Evolutionary conservation across 768 basidiomycete genomes (phyloP), one percentile per base, ranked within the genome.

Genomic region (Mycena haematopus): DNA sequence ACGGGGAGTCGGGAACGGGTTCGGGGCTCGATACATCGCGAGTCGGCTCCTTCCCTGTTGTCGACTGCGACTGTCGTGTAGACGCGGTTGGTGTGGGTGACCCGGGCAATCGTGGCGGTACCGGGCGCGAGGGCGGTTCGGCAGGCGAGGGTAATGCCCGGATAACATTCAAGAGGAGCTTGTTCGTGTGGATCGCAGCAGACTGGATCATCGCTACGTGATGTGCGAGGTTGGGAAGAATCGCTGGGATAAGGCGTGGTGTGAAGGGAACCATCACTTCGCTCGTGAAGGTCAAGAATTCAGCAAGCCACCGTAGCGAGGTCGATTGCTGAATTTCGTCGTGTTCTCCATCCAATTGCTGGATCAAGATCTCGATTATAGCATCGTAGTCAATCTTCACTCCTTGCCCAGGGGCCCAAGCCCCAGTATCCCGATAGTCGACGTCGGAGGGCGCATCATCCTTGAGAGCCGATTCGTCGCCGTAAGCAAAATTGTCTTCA

Each of bases 231-330:
- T 96, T 97, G 9, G 95, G 95, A 17, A 99, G 83, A 60, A 99
- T 92, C 10, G 93, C 93, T 10, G 92, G 90, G 46, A 99, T 90
- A 47, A 99, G 87, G 42, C 93, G 88, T 1, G 97, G 95, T 0
- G 95, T 94, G 71, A 97, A 97, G 2, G 93, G 92, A 27, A 99
- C 86, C 83, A 99, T 93, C 56, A 96, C 93, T 72, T 95, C 93
- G 56, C 91, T 88, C 1, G 89, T 90, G 69, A 98, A 94, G 51
- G 79, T 82, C 33, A 99, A 79, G 76, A 99, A 95, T 66, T 95
- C 93, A 7, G 92, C 86, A 24, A 99, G 79, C 97, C 97, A 99
- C 63, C 86, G 82, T 17, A 99, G 82, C n/a, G 95, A 93, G 0
- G 92, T 96, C 0, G 92, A 93, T 69, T 97, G 94, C 66, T 97